These are phyloP conservation scores for Paradendryphiella salina DNA, from an alignment of 2,329 filamentous ascomycete genomes.

Conservation along the genomic window DNA sequence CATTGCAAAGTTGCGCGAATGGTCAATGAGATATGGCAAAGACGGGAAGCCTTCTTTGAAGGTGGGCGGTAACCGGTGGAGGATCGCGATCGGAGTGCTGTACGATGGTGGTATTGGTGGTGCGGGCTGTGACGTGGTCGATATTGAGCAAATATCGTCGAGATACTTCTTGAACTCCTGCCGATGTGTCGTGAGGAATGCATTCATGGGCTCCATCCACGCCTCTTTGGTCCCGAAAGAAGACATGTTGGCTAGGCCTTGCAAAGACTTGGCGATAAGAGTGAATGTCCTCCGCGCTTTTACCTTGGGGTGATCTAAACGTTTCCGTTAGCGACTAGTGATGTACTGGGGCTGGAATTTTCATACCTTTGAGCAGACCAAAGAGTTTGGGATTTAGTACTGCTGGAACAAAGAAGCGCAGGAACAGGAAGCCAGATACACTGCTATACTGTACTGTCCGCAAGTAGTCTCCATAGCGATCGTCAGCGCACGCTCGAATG, in stretches of 20 bases:
- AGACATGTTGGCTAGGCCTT: conserved; percentile 87
- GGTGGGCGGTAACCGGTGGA: conserved; percentile 75
- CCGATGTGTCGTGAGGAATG: conserved; percentile 75
- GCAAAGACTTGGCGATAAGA: conserved; percentile 87
- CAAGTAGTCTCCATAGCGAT: conserved; percentile 90
- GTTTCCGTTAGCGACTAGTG: conserved; percentile 11
- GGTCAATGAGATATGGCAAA: conserved; percentile 89
- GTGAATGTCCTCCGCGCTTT: conserved; percentile 86
- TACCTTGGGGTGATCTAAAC: conserved; percentile 74
- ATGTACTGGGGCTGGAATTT: neutral
- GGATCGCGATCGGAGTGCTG: conserved; percentile 87
- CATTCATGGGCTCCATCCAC: conserved; percentile 99
- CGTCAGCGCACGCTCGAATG: conserved; percentile 87
- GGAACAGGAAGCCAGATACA: conserved; percentile 90
- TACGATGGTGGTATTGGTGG: conserved; percentile 78
- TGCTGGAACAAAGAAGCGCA: conserved; percentile 95
- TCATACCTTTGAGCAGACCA: conserved; percentile 72
- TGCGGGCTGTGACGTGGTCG: conserved; percentile 63
- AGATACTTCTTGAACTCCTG: conserved; percentile 84
- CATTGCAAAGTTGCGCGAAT: conserved; percentile 80
- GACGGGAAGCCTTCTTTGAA: conserved; percentile 91
- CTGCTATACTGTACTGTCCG: conserved; percentile 90
- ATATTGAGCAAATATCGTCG: conserved; percentile 81
- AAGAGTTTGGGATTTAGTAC: conserved; percentile 94
- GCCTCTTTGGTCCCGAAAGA: conserved; percentile 91